Conservation (phyloP, 192 early-diverging fungal genomes). For the Umbelopsis ramanniana region DNA sequence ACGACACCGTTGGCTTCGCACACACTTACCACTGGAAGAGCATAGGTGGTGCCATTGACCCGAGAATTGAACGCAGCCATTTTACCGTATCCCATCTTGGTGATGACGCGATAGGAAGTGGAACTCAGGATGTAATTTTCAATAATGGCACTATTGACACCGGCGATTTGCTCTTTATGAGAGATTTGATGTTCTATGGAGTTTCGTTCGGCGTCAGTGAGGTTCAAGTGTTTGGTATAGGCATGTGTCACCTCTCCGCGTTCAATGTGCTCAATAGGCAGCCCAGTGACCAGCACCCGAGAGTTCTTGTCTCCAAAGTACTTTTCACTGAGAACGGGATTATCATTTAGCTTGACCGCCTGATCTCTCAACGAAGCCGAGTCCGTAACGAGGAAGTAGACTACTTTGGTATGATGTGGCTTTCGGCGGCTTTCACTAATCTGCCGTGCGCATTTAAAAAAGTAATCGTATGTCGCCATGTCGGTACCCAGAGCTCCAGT, state of each 20-base stretch:
- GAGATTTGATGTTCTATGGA: slow-evolving; percentile 13
- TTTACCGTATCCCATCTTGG: slow-evolving; percentile 31
- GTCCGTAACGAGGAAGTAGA: slow-evolving; percentile 32
- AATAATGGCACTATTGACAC: slow-evolving; percentile 31
- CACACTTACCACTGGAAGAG: slow-evolving; percentile 27
- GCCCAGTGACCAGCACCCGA: slow-evolving; percentile 22
- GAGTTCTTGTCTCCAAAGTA: slow-evolving; percentile 21
- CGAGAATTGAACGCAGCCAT: slow-evolving; percentile 31
- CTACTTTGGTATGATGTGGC: slow-evolving; percentile 27
- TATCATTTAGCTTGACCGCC: slow-evolving; percentile 23
- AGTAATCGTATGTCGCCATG: slow-evolving; percentile 29
- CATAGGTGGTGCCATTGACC: slow-evolving; percentile 15
- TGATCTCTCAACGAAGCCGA: slow-evolving; percentile 15
- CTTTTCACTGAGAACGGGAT: slow-evolving; percentile 7
- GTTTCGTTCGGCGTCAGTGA: neutral
- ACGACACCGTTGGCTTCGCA: neutral
- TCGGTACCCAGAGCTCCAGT: neutral
- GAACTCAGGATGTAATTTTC: slow-evolving; percentile 32
- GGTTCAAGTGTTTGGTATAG: neutral
- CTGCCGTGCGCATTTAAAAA: slow-evolving; percentile 30
- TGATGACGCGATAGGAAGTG: slow-evolving; percentile 32
- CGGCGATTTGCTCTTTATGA: slow-evolving; percentile 5
- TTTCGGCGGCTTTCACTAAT: slow-evolving; percentile 20
- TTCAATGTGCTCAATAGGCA: slow-evolving; percentile 36
- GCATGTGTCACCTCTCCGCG: neutral